Base-by-base conservation (phyloP, 2,329 filamentous ascomycete species). In the Botrytis galanthina region DNA sequence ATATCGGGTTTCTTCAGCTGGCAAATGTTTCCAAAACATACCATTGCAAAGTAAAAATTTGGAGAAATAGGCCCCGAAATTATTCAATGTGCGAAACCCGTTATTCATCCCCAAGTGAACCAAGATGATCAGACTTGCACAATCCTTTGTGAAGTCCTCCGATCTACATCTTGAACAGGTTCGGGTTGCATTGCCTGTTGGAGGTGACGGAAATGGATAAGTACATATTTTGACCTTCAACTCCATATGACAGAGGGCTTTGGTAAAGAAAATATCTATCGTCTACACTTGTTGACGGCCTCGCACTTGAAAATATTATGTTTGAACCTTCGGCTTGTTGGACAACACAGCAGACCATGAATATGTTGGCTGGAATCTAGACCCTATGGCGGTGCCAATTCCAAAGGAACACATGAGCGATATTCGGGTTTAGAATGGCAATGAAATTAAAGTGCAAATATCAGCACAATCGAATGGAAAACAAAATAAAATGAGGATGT, bases 381-480 rank as follows among this genome's bases (percentile, higher is more conserved):
- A 51, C 10, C 22, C 22, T n/a, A 48, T 48, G 22, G 10, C 10
- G 4, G 32, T 16, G 16, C 9, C 16, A 37, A 46, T 42, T 32
- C 9, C 32, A 51, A 1, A 54, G 64, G 9, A n/a, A 57, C 10
- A 39, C 35, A 68, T n/a, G 20, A 29, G 26, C 22, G 35, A 5
- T 4, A n/a, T 39, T 39, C 2, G 5, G 18, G 1, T 29, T 39
- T 3, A 42, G 5, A 0, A 5, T 10, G 16, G 18, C 9, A 29
- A 42, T 32, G 16, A 4, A 4, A 39, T 57, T 22, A 3, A 35
- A 29, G 32, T 42, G 6, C 35, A 26, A 42, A 6, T 39, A 44
- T 10, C n/a, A 69, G 35, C 37, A 69, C 18, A 8, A 29, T 68
- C 6, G 26, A 54, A 54, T 42, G 10, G 9, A n/a, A 32, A 16